Evolutionary conservation across 768 basidiomycete species (phyloP).

Genomic region (Sutorius australiensis): DNA sequence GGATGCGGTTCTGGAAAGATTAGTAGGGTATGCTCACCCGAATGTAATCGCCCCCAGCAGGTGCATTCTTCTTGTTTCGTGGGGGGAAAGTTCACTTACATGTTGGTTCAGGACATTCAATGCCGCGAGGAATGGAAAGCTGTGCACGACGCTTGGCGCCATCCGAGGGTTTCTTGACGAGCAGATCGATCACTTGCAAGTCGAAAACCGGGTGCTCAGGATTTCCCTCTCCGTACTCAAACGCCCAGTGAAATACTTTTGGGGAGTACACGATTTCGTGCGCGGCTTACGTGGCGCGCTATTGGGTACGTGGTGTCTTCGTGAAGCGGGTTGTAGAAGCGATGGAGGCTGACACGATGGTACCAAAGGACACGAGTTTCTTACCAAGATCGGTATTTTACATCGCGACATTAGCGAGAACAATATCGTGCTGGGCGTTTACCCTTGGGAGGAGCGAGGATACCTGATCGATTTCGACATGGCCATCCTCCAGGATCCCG

Average conservation of each 20-base stretch:
- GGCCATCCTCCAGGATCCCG: slow-evolving; percentile 1
- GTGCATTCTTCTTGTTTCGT: background rate
- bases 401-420: background rate
- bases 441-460: background rate
- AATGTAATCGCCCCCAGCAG: background rate
- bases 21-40: background rate
- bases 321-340: background rate
- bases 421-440: background rate
- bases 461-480: slow-evolving; percentile 30
- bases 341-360: background rate
- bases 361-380: slow-evolving; percentile 13
- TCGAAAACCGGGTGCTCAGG: slow-evolving; percentile 4
- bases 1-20: background rate
- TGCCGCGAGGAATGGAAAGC: background rate
- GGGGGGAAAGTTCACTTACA: background rate
- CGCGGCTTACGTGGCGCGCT: background rate
- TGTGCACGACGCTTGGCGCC: background rate
- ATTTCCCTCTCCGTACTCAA: background rate
- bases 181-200: background rate
- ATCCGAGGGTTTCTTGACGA: slow-evolving; percentile 8
- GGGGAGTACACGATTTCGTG: slow-evolving; percentile 17
- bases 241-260: slow-evolving; percentile 13
- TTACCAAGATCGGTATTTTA: background rate
- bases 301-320: background rate
- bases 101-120: background rate